Conservation (phyloP, 495 filamentous ascomycete genomes). For the Penicillium atrosanguineum region DNA sequence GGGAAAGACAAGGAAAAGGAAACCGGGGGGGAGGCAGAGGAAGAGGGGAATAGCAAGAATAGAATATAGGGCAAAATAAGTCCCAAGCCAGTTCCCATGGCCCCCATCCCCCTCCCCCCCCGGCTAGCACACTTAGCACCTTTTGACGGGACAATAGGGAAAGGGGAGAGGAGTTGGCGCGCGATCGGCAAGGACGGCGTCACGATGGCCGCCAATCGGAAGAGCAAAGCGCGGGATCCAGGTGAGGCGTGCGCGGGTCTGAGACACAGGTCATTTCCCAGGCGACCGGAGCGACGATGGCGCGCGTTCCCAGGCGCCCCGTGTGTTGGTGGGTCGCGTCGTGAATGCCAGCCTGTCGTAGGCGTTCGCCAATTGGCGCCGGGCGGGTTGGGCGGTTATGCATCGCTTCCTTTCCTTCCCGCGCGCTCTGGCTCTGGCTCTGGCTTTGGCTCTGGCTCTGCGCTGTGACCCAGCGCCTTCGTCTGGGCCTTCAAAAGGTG, state of each 20-base stretch:
- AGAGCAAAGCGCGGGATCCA: conserved; percentile 17
- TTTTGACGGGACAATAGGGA: conserved; percentile 9
- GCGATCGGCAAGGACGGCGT: conserved; percentile 44
- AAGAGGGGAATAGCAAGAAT: conserved; percentile 9
- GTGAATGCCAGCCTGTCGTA: not conserved
- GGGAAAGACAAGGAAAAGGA: conserved; percentile 5
- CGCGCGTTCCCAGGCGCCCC: conserved; percentile 27
- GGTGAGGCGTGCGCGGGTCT: conserved; percentile 26
- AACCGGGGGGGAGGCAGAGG: conserved; percentile 8
- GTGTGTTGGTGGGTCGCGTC: conserved; percentile 14
- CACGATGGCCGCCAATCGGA: conserved; percentile 30
- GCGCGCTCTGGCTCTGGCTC: not conserved
- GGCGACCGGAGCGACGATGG: conserved; percentile 24
- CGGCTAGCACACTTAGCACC: not conserved
- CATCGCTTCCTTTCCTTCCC: conserved; percentile 23
- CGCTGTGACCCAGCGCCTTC: not conserved
- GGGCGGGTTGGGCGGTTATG: conserved; percentile 26
- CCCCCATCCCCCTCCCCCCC: conserved; percentile 1
- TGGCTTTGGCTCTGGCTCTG: not conserved
- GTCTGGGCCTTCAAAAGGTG: not conserved
- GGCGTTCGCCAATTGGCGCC: conserved; percentile 12
- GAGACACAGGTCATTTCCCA: conserved; percentile 24
- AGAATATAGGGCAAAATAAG: conserved; percentile 1
- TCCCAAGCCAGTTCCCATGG: not conserved
- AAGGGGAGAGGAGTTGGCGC: conserved; percentile 36